Conservation (phyloP, 2,329 filamentous ascomycete species). For the Diaporthe vaccinii region DNA sequence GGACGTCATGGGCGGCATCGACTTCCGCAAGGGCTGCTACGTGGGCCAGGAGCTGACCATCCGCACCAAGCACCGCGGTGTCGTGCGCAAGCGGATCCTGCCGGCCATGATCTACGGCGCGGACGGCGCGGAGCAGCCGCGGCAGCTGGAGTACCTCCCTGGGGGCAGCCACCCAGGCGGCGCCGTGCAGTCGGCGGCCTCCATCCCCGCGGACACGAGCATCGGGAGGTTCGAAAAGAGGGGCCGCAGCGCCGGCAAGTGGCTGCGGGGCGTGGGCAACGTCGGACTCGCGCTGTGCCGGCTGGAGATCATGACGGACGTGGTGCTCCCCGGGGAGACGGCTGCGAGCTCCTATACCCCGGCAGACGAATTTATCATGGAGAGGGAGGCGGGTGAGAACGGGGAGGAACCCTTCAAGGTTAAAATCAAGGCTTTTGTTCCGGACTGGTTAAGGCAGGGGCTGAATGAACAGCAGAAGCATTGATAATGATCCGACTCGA, state of each 20-base stretch:
- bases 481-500: constrained; percentile 36
- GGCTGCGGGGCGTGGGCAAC: constrained; percentile 84
- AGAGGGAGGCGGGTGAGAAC: constrained; percentile 56
- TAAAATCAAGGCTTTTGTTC: constrained; percentile 85
- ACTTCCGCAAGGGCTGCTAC: constrained; percentile 97
- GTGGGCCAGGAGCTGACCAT: constrained; percentile 97
- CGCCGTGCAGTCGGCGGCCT: constrained; percentile 46
- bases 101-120: constrained; percentile 80
- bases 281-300: constrained; percentile 89
- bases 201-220: constrained; percentile 59
- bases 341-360: constrained; percentile 73
- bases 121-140: constrained; percentile 51
- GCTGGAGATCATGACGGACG: constrained; percentile 90
- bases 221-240: constrained; percentile 67
- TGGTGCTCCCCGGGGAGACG: constrained; percentile 77
- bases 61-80: constrained; percentile 92
- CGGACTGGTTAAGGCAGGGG: constrained; percentile 75
- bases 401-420: constrained; percentile 60
- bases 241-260: constrained; percentile 84
- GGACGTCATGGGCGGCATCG: constrained; percentile 86
- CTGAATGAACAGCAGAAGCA: constrained; percentile 49
- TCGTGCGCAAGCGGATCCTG: constrained; percentile 90
- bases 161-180: constrained; percentile 41
- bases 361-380: constrained; percentile 72
- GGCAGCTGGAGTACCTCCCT: constrained; percentile 60